Conservation (phyloP, 208 protist species). For the Strigomonas culicis region DNA sequence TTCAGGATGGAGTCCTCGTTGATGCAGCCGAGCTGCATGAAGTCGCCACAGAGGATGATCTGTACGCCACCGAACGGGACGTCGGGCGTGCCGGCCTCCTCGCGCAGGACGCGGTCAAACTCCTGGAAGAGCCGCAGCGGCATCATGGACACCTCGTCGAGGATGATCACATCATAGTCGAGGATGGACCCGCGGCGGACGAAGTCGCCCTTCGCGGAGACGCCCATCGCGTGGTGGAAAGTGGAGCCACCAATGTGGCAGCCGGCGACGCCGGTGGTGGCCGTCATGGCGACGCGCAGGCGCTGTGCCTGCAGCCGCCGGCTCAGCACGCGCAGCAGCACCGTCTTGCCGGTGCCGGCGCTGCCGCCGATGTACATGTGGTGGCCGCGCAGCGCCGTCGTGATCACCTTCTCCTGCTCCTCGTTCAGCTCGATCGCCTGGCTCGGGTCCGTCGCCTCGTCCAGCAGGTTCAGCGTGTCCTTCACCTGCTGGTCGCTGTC, state of each 20-base stretch:
- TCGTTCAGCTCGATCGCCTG: constrained; percentile 43
- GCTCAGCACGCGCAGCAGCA: constrained; percentile 81
- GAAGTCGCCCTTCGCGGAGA: constrained; percentile 23
- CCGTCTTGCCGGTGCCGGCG: constrained; percentile 90
- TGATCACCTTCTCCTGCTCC: constrained; percentile 68
- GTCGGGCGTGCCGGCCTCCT: constrained; percentile 50
- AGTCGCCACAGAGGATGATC: constrained; percentile 90
- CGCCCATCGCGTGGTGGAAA: constrained; percentile 87
- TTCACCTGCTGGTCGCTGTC: constrained; percentile 6
- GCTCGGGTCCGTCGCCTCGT: constrained; percentile 5
- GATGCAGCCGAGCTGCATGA: constrained; percentile 80
- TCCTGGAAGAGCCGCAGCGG: constrained; percentile 72
- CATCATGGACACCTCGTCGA: constrained; percentile 92
- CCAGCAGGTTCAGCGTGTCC: constrained; percentile 48
- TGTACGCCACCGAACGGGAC: constrained; percentile 90
- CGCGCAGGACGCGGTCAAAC: constrained; percentile 76
- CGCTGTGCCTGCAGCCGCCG: constrained; percentile 43
- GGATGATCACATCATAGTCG: constrained; percentile 86
- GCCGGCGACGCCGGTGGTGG: constrained; percentile 85
- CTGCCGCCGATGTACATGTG: constrained; percentile 84
- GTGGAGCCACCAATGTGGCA: constrained; percentile 90
- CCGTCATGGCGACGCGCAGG: constrained; percentile 85
- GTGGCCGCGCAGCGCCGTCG: constrained; percentile 60
- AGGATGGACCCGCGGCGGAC: constrained; percentile 32
- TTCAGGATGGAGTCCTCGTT: constrained; percentile 29